Conservation (phyloP, 257 asterid species). For the Cinchona pubescens region DNA sequence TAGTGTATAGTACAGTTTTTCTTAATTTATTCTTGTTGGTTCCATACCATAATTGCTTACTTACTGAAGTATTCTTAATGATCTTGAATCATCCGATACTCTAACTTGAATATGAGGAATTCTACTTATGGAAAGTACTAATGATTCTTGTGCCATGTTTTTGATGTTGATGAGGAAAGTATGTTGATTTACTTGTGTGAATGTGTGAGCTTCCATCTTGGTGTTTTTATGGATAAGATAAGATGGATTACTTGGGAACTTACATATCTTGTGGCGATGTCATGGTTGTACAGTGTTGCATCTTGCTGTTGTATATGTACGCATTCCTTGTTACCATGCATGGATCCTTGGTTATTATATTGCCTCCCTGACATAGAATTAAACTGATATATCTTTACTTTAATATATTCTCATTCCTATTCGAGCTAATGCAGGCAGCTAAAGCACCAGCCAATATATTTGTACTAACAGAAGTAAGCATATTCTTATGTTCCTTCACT, state of each 20-base stretch:
- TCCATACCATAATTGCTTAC: background rate
- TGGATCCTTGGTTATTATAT: background rate
- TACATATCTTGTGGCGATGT: background rate
- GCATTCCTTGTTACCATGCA: background rate
- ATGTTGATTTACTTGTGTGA: background rate
- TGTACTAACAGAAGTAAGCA: background rate
- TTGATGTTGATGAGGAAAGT: slow-evolving; percentile 16
- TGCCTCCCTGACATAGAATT: background rate
- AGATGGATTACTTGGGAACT: background rate
- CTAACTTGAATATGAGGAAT: background rate
- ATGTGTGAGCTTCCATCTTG: background rate
- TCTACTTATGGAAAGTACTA: slow-evolving; percentile 16
- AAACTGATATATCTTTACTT: background rate
- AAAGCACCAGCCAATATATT: background rate
- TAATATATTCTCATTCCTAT: background rate
- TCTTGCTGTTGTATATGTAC: background rate
- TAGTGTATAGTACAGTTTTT: background rate
- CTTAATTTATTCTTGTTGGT: background rate
- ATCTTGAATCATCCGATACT: background rate
- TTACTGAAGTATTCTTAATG: background rate
- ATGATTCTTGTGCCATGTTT: slow-evolving; percentile 16
- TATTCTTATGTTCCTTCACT: background rate
- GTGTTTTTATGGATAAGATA: background rate
- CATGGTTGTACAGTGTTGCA: background rate
- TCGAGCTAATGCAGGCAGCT: background rate